Base-by-base conservation (phyloP, 192 early-diverging fungal species). In the Radiomyces spectabilis region DNA sequence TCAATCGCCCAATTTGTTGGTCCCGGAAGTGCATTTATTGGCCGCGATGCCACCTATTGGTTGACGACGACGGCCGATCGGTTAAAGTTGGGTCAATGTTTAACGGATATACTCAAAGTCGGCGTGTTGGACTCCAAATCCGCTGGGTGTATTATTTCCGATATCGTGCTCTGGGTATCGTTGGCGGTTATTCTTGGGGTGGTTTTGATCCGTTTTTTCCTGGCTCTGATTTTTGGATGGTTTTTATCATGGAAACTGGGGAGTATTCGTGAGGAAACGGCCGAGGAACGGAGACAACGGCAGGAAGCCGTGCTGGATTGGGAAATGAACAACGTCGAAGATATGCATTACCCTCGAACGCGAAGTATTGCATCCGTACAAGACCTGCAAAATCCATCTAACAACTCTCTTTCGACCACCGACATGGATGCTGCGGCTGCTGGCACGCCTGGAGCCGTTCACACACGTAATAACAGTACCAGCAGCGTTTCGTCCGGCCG, bases 191-290 rank as follows among this genome's bases (percentile, higher is more conserved):
- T 84, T 63, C 53, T 88, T 24, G 77, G 83, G 55, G 77, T 78
- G 1, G 82, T 89, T 30, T 38, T 85, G 35, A 69, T 80, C 47
- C 78, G 82, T 43, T 94, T 94, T 59, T 65, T 81, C 47, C 56
- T 91, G 67, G 89, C 92, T 0, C 50, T 92, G 25, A 71, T 82
- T 34, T 93, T 91, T 75, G 80, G 80, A 27, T 93, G 91, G 91
- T 79, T 89, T 45, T 67, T 91, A 42, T 82, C 83, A 5, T 77
- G 83, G 70, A 74, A 82, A 21, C 69, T 95, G 27, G 92, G 92
- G 9, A 82, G 82, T 45, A 79, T 93, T 38, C 77, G 77, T 31
- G 68, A 79, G 53, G 76, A 83, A 53, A 76, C 84, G 30, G 73
- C 74, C 25, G 73, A 71, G 27, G 74, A 77, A 34, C 69, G 72